Base-by-base conservation (phyloP, 192 early-diverging fungal genomes). In the Podila minutissima region DNA sequence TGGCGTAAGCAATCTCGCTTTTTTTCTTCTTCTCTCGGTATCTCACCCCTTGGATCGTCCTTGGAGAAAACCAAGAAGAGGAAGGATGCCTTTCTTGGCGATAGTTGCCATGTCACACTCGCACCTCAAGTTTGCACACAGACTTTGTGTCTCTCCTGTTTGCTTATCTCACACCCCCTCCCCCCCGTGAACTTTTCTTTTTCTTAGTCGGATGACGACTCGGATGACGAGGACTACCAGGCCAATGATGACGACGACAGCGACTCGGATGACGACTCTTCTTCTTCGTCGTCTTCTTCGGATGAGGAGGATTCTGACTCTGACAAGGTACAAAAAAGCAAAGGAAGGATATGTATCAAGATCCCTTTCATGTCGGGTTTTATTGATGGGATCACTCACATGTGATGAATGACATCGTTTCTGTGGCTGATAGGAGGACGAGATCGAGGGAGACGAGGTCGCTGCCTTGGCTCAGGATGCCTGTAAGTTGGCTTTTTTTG, bases 201-300 rank as follows among this genome's bases (percentile, higher is more conserved):
- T 37, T 10, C 33, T 26, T 71, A 78, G 75, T 78, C 75, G 28
- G 75, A 78, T 64, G 69, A 67, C 29, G 75, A 78, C 24, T 78
- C 75, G 4, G 75, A 78, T 20, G 68, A 71, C n/a, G 75, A 78
- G 24, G 70, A 46, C 64, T 38, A 75, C 28, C 66, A 62, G 26
- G 57, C 53, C 29, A 59, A 32, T 8, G 67, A 48, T 9, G 49
- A 38, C 6, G 74, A 70, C 22, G 62, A 55, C 41, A 55, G 61
- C 48, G 62, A 28, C 12, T 35, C 46, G 32, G 66, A 67, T 38
- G 53, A 51, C 29, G 33, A 49, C 4, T 32, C 38, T 58, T 53
- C 29, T 24, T 74, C 72, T 0, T 73, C 72, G 6, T 74, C 72
- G 0, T 74, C 65, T 3, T 74, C 72, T 22, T 72, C 71, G 11